These are phyloP conservation scores for Quaeritorhiza haematococci DNA, from an alignment of 371 early-diverging fungal species.

Conservation along the genomic window DNA sequence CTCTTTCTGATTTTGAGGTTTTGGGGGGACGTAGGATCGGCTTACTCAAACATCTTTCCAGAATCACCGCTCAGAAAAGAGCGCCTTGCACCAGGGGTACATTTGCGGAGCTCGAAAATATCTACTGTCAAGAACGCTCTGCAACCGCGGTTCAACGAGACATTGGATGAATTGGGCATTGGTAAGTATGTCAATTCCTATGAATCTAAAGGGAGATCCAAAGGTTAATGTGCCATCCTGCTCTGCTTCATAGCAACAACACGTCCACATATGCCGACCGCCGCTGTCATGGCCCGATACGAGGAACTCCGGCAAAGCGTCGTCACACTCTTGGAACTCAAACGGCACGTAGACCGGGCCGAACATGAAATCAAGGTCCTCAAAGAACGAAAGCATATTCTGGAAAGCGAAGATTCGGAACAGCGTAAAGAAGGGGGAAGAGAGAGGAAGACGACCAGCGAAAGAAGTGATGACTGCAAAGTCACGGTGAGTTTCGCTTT, in stretches of 20 bases:
- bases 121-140: constrained; percentile 49
- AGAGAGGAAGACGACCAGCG: neutral
- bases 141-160: constrained; percentile 56
- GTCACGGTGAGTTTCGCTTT: too few relatives aligned
- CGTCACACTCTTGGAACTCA: constrained; percentile 69
- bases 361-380: constrained; percentile 52
- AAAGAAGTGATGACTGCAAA: neutral
- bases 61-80: constrained; percentile 44
- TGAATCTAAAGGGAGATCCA: neutral
- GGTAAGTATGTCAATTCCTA: constrained; percentile 15
- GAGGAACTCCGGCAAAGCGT: constrained; percentile 68
- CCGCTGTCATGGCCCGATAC: constrained; percentile 63
- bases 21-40: neutral
- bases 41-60: neutral
- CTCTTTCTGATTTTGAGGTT: neutral
- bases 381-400: neutral
- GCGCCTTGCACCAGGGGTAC: constrained; percentile 71
- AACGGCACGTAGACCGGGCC: constrained; percentile 71
- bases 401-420: too few relatives aligned
- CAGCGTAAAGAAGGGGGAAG: neutral
- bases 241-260: constrained; percentile 33
- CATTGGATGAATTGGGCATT: constrained; percentile 63
- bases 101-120: constrained; percentile 64
- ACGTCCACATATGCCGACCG: constrained; percentile 78
- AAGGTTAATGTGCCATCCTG: neutral